These are phyloP conservation scores for Graphilbum ipis-grandicollis DNA, from an alignment of 2,329 filamentous ascomycete species.

Conservation along the genomic window DNA sequence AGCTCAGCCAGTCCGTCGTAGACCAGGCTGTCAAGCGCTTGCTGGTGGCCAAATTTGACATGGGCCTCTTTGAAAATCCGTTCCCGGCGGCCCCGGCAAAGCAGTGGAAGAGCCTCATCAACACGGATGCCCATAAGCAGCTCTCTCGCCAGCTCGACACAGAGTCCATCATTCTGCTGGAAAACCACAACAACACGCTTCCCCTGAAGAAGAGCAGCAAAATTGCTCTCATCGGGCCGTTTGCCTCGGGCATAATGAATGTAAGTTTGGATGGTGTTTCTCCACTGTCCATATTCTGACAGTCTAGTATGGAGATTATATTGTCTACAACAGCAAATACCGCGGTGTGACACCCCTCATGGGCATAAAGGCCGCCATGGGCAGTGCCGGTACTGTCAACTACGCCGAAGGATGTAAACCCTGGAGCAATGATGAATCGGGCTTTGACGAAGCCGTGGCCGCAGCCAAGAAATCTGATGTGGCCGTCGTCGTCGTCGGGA, in stretches of 20 bases:
- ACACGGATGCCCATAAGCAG: slow-evolving; percentile 39
- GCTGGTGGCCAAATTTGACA: slow-evolving; percentile 49
- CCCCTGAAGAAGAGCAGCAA: slow-evolving; percentile 46
- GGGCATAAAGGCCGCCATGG: slow-evolving; percentile 38
- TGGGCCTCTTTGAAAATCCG: slow-evolving; percentile 59
- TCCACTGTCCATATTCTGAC: no score
- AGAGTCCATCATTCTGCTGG: slow-evolving; percentile 43
- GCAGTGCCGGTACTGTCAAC: slow-evolving; percentile 38
- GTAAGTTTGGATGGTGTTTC: no score
- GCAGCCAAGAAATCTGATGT: neutral
- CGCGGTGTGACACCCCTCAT: slow-evolving; percentile 53
- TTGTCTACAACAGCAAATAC: slow-evolving; percentile 45
- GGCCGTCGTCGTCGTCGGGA: slow-evolving; percentile 48
- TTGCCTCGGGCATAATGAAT: slow-evolving; percentile 44
- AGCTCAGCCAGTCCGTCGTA: slow-evolving; percentile 40
- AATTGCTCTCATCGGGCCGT: slow-evolving; percentile 34
- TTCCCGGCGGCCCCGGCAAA: slow-evolving; percentile 37
- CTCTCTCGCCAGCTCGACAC: slow-evolving; percentile 46
- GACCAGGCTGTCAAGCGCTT: slow-evolving; percentile 48
- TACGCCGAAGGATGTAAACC: slow-evolving; percentile 56
- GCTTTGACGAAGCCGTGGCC: slow-evolving; percentile 39
- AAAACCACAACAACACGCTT: slow-evolving; percentile 35
- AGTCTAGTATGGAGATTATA: slow-evolving; percentile 58
- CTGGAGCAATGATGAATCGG: slow-evolving; percentile 53
- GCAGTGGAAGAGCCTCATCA: slow-evolving; percentile 34